Conservation (phyloP, 768 basidiomycete species). For the Trametes cubensis region DNA sequence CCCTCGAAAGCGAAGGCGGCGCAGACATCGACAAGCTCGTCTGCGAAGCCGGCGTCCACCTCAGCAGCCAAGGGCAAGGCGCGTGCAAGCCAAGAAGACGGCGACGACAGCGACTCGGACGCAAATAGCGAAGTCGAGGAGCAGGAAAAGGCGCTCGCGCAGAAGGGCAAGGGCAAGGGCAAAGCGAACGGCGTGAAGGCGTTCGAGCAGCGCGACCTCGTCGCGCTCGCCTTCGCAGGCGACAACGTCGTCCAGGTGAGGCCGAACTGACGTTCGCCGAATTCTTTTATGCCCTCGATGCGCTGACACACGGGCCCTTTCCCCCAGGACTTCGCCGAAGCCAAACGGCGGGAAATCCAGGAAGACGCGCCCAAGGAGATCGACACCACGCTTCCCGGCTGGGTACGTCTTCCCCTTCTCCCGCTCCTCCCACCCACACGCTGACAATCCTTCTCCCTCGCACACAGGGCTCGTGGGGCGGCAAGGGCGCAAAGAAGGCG, state of each 20-base stretch:
- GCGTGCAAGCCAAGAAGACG: background rate
- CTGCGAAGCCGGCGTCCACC: conserved; percentile 2
- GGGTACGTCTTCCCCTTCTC: conserved; percentile 59
- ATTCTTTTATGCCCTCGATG: background rate
- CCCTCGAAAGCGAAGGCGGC: conserved; percentile 17
- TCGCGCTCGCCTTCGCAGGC: conserved; percentile 93
- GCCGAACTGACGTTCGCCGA: background rate
- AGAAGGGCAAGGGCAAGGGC: conserved; percentile 46
- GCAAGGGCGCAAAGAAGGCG: conserved; percentile 64
- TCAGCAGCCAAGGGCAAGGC: background rate
- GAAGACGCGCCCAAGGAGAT: conserved; percentile 86
- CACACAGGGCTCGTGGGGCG: conserved; percentile 88
- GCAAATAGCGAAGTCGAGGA: conserved; percentile 69
- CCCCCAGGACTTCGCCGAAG: conserved; percentile 78
- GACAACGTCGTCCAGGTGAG: conserved; percentile 92
- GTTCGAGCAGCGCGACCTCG: conserved; percentile 89
- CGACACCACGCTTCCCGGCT: conserved; percentile 91
- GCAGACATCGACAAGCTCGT: conserved; percentile 23
- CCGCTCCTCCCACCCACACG: background rate
- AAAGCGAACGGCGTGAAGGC: conserved; percentile 52
- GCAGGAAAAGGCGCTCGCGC: conserved; percentile 54
- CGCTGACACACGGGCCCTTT: conserved; percentile 2
- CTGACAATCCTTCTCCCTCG: background rate
- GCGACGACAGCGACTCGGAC: conserved; percentile 50
- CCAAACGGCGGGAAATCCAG: conserved; percentile 81